phyloP scores from a whole-genome alignment of 306 rosid species.

The Sesbania bispinosa region DNA sequence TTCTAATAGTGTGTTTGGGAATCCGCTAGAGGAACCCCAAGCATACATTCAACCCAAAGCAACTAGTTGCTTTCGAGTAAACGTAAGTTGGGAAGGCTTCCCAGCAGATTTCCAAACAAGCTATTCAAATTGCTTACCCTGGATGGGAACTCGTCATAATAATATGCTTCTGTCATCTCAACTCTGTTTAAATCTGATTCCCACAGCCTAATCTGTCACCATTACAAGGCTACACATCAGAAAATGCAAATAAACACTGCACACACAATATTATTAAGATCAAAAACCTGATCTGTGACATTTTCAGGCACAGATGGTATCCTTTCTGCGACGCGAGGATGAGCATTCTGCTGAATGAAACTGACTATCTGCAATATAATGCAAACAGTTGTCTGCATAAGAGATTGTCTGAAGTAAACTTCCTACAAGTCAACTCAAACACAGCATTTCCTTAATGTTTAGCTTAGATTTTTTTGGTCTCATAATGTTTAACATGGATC shows the following conservation, averaged over 20 bases:
- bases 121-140: constrained; percentile 47
- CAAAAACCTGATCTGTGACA: constrained; percentile 87
- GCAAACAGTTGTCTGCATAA: not conserved
- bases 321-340: constrained; percentile 89
- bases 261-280: not conserved
- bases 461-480: not conserved
- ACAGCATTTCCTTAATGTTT: not conserved
- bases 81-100: too few relatives aligned
- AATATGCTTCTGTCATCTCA: constrained; percentile 64
- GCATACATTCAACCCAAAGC: too few relatives aligned
- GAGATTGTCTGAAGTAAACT: constrained; percentile 7
- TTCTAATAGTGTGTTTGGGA: not conserved
- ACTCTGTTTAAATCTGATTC: constrained; percentile 91
- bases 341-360: constrained; percentile 93
- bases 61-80: too few relatives aligned
- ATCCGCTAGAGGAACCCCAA: too few relatives aligned
- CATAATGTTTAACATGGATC: too few relatives aligned
- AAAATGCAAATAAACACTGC: constrained; percentile 6
- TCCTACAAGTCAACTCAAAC: not conserved
- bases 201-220: constrained; percentile 84
- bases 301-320: constrained; percentile 88
- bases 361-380: constrained; percentile 60
- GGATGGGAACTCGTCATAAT: constrained; percentile 85
- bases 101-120: too few relatives aligned
- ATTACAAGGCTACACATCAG: constrained; percentile 24